Evolutionary conservation across 164 flowering plant genomes (phyloP).

Genomic region (Nymphaea colorata): DNA sequence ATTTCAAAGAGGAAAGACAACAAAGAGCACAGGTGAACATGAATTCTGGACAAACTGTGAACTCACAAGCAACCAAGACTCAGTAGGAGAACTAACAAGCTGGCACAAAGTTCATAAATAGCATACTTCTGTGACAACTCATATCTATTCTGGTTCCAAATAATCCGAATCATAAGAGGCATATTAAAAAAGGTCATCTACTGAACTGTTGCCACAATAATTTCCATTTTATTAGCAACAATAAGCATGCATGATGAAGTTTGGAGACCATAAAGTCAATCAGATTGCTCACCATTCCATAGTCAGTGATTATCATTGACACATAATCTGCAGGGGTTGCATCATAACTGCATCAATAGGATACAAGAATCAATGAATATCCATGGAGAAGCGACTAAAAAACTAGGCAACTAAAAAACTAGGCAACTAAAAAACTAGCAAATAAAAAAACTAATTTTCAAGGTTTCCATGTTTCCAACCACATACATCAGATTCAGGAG

Average conservation of each 20-base stretch:
- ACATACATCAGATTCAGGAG: constrained; percentile 72
- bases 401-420: not conserved
- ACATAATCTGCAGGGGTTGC: constrained; percentile 89
- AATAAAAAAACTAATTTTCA: not conserved
- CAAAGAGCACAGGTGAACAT: too few relatives aligned
- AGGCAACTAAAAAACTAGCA: too few relatives aligned
- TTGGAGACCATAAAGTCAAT: not conserved
- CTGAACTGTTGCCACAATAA: too few relatives aligned
- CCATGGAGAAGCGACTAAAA: not conserved
- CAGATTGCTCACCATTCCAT: constrained; percentile 76
- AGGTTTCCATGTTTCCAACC: not conserved
- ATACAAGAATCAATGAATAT: not conserved
- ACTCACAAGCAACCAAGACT: too few relatives aligned
- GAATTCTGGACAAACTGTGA: too few relatives aligned
- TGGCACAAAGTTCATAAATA: too few relatives aligned
- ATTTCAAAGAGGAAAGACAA: too few relatives aligned
- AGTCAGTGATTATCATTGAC: constrained; percentile 85
- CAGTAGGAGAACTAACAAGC: too few relatives aligned
- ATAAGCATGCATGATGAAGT: too few relatives aligned
- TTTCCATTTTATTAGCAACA: not conserved
- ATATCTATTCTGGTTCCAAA: too few relatives aligned
- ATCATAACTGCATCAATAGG: constrained; percentile 50
- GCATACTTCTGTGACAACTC: too few relatives aligned
- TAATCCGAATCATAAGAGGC: not conserved
- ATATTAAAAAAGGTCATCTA: not conserved